Base-by-base conservation (phyloP, 768 basidiomycete species). In the Phaeolepiota aurea region DNA sequence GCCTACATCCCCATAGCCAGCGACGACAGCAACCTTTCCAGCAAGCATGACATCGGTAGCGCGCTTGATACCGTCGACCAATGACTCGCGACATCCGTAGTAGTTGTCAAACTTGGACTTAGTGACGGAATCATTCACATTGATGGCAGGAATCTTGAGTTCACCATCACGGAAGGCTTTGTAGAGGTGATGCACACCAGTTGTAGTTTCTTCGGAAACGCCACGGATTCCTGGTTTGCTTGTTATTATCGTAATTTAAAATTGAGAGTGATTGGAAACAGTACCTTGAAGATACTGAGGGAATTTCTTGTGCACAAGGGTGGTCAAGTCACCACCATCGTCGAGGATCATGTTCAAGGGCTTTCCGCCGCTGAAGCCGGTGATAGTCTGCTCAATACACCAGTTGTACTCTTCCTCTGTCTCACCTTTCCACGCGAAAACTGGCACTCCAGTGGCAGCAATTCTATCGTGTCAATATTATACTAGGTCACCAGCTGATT, bases 31-130 rank as follows among this genome's bases (percentile, higher is more conserved):
- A 50, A 99, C 93, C 71, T 99, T 99, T 40, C 94, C 96, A 50
- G 96, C 96, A 62, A 99, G 82, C 96, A 99, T 99, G 62, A 99
- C 90, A 63, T 99, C 96, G 48, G 96, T 99, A 44, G 96, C 96
- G 57, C 96, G 92, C 79, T 99, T 99, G 72, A 99, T 97, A 54
- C 96, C 96, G 61, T 99, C 96, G 46, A 99, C 96, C 48, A 99
- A 87, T 21, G 96, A 99, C 67, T 99, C 96, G 58, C 96, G 90
- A 71, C 96, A 99, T 47, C 96, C 96, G 62, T 99, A 99, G 68
- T 90, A 86, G 71, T 91, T 90, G 69, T 93, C 87, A 61, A 99
- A 99, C 75, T 99, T 99, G 60, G 92, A 96, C 69, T 99, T 99
- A 50, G 96, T 99, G 57, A 99, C 96, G 3, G 94, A 96, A 71